phyloP scores from a whole-genome alignment of 73 alveolate genomes.

The Stentor coeruleus region DNA sequence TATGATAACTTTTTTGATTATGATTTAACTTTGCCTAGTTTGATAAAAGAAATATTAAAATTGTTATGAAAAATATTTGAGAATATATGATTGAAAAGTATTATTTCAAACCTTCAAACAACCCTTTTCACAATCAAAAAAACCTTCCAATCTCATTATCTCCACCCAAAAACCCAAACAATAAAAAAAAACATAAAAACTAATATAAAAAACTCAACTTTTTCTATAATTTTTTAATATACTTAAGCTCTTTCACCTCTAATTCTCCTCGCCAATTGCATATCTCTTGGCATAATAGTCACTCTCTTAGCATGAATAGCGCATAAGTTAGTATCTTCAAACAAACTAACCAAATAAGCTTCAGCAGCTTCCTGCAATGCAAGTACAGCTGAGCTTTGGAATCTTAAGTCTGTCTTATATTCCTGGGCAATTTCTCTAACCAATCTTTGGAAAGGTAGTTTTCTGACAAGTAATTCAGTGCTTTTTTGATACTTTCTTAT shows the following conservation, averaged over 20 bases:
- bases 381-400: conserved; percentile 73
- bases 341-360: conserved; percentile 85
- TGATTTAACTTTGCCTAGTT: too few relatives aligned
- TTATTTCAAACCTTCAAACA: too few relatives aligned
- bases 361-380: conserved; percentile 94
- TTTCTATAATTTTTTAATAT: too few relatives aligned
- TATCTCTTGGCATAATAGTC: conserved; percentile 95
- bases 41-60: too few relatives aligned
- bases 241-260: conserved; percentile 75
- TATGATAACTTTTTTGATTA: too few relatives aligned
- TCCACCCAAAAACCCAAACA: too few relatives aligned
- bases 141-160: too few relatives aligned
- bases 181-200: too few relatives aligned
- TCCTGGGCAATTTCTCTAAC: conserved; percentile 90
- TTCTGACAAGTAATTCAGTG: conserved; percentile 72
- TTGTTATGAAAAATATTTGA: too few relatives aligned
- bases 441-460: conserved; percentile 76
- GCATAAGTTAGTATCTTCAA: conserved; percentile 92
- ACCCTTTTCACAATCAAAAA: too few relatives aligned
- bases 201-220: too few relatives aligned
- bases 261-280: conserved; percentile 88
- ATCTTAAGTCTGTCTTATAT: conserved; percentile 73
- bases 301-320: conserved; percentile 98
- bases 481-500: conserved; percentile 80
- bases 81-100: too few relatives aligned